phyloP scores from a whole-genome alignment of 495 filamentous ascomycete genomes.

The Penicillium dipodomyicola region DNA sequence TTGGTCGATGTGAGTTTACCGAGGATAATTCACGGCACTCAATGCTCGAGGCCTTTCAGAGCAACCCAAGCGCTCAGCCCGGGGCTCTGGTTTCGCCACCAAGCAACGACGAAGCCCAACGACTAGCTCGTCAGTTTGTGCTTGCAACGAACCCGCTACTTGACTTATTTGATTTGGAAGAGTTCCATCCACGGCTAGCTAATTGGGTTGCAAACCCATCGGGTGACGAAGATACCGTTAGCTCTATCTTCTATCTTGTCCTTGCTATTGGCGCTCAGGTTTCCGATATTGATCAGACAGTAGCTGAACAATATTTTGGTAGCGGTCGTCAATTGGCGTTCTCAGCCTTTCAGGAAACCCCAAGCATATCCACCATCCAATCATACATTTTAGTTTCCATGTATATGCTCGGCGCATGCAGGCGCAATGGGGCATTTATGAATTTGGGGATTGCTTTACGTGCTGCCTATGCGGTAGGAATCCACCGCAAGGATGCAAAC shows the following conservation, averaged over 20 bases:
- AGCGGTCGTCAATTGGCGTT: constrained; percentile 56
- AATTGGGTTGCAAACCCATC: constrained; percentile 44
- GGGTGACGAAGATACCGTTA: constrained; percentile 45
- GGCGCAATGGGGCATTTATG: constrained; percentile 61
- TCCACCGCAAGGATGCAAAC: constrained; percentile 62
- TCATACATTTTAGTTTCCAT: constrained; percentile 57
- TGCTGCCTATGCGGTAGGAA: constrained; percentile 58
- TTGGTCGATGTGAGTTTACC: constrained; percentile 65
- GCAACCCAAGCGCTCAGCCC: constrained; percentile 35
- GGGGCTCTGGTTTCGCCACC: constrained; percentile 32
- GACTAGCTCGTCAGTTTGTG: constrained; percentile 38
- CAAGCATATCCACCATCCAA: constrained; percentile 57
- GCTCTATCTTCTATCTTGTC: constrained; percentile 57
- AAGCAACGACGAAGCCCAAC: constrained; percentile 38
- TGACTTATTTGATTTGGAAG: constrained; percentile 39
- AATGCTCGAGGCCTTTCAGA: constrained; percentile 59
- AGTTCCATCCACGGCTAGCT: constrained; percentile 36
- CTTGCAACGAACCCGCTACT: constrained; percentile 43
- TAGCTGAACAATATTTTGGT: constrained; percentile 53
- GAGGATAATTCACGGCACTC: constrained; percentile 66
- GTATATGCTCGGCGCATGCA: constrained; percentile 60
- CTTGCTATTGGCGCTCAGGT: constrained; percentile 61
- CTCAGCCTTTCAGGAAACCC: constrained; percentile 53
- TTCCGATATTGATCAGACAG: constrained; percentile 42
- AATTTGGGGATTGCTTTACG: constrained; percentile 52